Percentiles rank a stretch among this genome's conserved stretches.
Conservation (phyloP, 2,329 filamentous ascomycete genomes). For the Fonsecaea multimorphosa region DNA sequence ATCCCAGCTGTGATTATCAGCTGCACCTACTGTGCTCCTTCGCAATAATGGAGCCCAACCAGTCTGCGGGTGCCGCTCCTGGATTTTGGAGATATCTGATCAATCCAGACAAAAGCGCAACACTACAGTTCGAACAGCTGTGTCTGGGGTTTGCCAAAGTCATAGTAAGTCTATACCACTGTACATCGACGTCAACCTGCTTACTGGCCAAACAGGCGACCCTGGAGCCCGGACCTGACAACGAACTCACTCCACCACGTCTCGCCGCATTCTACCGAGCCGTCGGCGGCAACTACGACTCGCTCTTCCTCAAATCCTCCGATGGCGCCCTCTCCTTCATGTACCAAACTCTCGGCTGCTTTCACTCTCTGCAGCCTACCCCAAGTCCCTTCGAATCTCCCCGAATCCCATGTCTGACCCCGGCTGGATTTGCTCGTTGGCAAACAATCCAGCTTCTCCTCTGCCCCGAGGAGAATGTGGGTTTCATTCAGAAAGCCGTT, state of each 20-base stretch:
- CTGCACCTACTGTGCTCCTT: conserved; percentile 13
- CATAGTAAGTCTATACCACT: conserved; percentile 63
- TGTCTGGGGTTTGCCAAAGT: conserved; percentile 71
- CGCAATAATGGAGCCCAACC: conserved; percentile 28
- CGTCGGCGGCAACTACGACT: conserved; percentile 77
- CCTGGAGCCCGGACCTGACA: conserved; percentile 42
- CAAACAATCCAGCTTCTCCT: conserved; percentile 89
- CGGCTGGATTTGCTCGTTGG: conserved; percentile 88
- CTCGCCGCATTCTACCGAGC: conserved; percentile 77
- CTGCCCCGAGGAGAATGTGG: conserved; percentile 84
- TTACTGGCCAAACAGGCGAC: conserved; percentile 32
- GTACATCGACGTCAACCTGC: background rate
- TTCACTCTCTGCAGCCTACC: conserved; percentile 81
- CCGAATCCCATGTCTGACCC: conserved; percentile 80
- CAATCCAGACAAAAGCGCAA: conserved; percentile 70
- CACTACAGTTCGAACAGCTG: conserved; percentile 69
- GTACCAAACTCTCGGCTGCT: conserved; percentile 88
- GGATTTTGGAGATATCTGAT: conserved; percentile 61
- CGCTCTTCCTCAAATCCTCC: conserved; percentile 78
- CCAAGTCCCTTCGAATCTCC: conserved; percentile 73
- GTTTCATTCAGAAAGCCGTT: conserved; percentile 81
- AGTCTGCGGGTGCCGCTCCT: conserved; percentile 14
- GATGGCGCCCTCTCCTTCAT: conserved; percentile 83
- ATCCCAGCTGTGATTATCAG: conserved; percentile 22
- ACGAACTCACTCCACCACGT: conserved; percentile 66